Evolutionary conservation across 2,329 filamentous ascomycete genomes (phyloP).

Genomic region (Hymenoscyphus salicellus): DNA sequence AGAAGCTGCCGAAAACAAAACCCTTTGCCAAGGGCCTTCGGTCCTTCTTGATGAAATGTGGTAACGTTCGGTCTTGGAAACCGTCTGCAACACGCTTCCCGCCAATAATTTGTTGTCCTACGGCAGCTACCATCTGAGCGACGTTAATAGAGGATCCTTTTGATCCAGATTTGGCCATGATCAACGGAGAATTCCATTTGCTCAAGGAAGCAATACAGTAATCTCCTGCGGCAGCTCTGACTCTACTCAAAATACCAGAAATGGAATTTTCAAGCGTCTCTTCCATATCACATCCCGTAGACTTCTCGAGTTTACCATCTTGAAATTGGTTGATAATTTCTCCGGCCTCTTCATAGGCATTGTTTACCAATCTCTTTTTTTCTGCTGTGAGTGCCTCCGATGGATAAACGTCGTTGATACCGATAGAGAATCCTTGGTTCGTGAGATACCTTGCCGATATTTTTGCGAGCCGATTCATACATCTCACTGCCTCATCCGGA

Average conservation of each 20-base stretch:
- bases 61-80: conserved; percentile 91
- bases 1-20: conserved; percentile 97
- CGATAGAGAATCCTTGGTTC: conserved; percentile 92
- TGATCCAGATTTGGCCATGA: conserved; percentile 96
- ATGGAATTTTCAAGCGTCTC: conserved; percentile 87
- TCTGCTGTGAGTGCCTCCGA: conserved; percentile 65
- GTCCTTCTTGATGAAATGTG: conserved; percentile 92
- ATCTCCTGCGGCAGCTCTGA: conserved; percentile 85
- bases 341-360: conserved; percentile 78
- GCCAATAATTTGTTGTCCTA: conserved; percentile 97
- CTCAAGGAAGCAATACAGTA: conserved; percentile 88
- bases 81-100: conserved; percentile 90
- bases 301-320: conserved; percentile 75
- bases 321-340: conserved; percentile 80
- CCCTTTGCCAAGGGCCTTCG: conserved; percentile 92
- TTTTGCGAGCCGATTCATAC: conserved; percentile 92
- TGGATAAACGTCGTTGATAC: conserved; percentile 91
- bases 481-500: conserved; percentile 78
- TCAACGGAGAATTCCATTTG: conserved; percentile 84
- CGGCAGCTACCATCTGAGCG: conserved; percentile 95
- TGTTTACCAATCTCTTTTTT: conserved; percentile 73
- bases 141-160: conserved; percentile 98
- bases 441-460: conserved; percentile 84
- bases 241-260: conserved; percentile 86
- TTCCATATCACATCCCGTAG: conserved; percentile 85